Percentiles rank a stretch among this genome's conserved stretches.
Evolutionary conservation across 164 flowering plant species (phyloP).

Genomic region (Stephania yunnanensis): DNA sequence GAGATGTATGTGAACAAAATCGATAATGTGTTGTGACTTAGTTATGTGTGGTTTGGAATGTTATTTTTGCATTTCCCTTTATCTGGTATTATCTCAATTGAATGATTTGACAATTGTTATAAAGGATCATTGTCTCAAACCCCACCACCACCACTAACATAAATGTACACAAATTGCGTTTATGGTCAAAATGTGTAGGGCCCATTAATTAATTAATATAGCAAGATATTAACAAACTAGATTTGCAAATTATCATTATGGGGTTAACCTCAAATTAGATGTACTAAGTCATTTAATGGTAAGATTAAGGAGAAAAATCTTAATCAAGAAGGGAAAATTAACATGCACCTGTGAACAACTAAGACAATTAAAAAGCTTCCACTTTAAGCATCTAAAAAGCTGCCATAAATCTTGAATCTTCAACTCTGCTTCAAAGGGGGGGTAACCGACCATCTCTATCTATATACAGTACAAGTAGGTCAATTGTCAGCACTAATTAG

Average conservation of each 20-base stretch:
- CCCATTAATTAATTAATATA: not conserved
- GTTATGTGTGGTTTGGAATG: too few relatives aligned
- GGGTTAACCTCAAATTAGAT: not conserved
- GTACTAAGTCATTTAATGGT: not conserved
- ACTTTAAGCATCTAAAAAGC: not conserved
- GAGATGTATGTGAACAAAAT: too few relatives aligned
- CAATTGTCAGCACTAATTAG: not conserved
- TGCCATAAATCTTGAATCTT: not conserved
- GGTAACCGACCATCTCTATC: not conserved
- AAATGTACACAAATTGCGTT: not conserved
- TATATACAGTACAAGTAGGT: not conserved
- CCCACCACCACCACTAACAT: too few relatives aligned
- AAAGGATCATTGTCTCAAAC: not conserved
- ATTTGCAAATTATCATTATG: not conserved
- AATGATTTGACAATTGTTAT: not conserved
- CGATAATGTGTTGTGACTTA: too few relatives aligned
- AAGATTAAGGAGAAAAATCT: not conserved
- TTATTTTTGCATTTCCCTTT: too few relatives aligned
- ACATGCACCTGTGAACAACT: not conserved
- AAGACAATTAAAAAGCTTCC: not conserved
- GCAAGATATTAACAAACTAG: not conserved
- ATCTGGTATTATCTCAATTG: not conserved
- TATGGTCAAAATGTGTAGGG: not conserved
- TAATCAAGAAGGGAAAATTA: not conserved
- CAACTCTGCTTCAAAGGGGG: not conserved